Conservation (phyloP, 2,329 filamentous ascomycete species). For the Pseudogymnoascus sp. region DNA sequence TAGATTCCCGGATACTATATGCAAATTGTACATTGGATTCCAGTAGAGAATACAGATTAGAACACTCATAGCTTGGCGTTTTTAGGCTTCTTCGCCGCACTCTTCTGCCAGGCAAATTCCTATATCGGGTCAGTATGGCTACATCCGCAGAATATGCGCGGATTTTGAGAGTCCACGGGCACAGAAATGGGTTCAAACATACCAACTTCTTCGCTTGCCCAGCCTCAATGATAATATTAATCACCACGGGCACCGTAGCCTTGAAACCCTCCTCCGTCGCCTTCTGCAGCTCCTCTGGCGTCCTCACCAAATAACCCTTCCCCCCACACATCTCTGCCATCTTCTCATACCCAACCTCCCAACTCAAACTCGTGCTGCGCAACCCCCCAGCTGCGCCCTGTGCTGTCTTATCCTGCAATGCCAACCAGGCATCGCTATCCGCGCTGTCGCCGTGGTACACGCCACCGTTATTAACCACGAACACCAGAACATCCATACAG, state of each 20-base stretch:
- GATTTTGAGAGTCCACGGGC: neutral
- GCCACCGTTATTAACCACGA: conserved; percentile 49
- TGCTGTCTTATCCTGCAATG: conserved; percentile 35
- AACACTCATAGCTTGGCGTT: conserved; percentile 14
- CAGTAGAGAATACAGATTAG: neutral
- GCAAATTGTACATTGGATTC: neutral
- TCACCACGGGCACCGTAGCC: conserved; percentile 40
- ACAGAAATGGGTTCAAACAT: conserved; percentile 12
- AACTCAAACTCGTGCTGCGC: conserved; percentile 43
- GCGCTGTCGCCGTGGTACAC: conserved; percentile 40
- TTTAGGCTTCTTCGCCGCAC: conserved; percentile 21
- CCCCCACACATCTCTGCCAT: conserved; percentile 49
- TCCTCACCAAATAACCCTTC: conserved; percentile 43
- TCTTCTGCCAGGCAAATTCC: conserved; percentile 29
- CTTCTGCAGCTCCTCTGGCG: conserved; percentile 41
- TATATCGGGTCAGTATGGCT: conserved; percentile 13
- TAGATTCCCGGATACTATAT: neutral
- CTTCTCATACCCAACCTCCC: conserved; percentile 48
- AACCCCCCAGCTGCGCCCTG: conserved; percentile 30
- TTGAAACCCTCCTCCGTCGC: conserved; percentile 45
- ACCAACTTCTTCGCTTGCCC: conserved; percentile 37
- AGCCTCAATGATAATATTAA: conserved; percentile 50
- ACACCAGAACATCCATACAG: conserved; percentile 46
- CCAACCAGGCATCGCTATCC: conserved; percentile 36
- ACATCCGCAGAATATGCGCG: neutral